Conservation (phyloP, 371 early-diverging fungal genomes). For the Apophysomyces sp. region DNA sequence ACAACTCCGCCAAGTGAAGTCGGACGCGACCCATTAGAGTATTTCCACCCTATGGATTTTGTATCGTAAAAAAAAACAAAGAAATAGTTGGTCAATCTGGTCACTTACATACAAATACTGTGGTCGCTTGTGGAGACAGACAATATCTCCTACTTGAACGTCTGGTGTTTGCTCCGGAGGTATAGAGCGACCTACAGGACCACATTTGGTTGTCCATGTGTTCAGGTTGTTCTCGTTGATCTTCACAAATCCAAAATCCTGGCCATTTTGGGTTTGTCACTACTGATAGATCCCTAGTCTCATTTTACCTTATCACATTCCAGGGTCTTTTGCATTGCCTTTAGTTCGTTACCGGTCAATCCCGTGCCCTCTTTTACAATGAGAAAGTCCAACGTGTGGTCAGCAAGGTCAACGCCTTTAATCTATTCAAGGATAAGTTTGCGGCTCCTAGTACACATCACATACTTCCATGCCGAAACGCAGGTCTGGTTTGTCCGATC, state of each 20-base stretch:
- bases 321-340: slow-evolving; percentile 29
- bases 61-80: background rate
- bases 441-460: background rate
- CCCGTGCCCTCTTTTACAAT: slow-evolving; percentile 39
- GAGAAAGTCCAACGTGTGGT: slow-evolving; percentile 40
- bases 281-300: background rate
- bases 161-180: slow-evolving; percentile 20
- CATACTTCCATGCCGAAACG: slow-evolving; percentile 72
- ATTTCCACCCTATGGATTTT: slow-evolving; percentile 60
- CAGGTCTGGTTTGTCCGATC: slow-evolving; percentile 91
- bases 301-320: slow-evolving; percentile 29
- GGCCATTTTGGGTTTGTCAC: background rate
- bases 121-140: slow-evolving; percentile 61
- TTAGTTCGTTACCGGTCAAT: slow-evolving; percentile 37
- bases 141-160: slow-evolving; percentile 57
- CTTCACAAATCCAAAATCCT: slow-evolving; percentile 53
- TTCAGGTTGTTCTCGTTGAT: slow-evolving; percentile 54
- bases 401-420: slow-evolving; percentile 34
- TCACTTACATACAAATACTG: slow-evolving; percentile 51
- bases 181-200: slow-evolving; percentile 28
- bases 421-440: slow-evolving; percentile 27
- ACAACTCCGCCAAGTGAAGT: slow-evolving; percentile 51
- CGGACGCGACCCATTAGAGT: slow-evolving; percentile 79
- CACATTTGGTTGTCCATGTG: slow-evolving; percentile 55
- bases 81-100: background rate